Evolutionary conservation across 805 yeast genomes (phyloP), one percentile per base, ranked within the genome.

Genomic region (Saturnispora sekii): DNA sequence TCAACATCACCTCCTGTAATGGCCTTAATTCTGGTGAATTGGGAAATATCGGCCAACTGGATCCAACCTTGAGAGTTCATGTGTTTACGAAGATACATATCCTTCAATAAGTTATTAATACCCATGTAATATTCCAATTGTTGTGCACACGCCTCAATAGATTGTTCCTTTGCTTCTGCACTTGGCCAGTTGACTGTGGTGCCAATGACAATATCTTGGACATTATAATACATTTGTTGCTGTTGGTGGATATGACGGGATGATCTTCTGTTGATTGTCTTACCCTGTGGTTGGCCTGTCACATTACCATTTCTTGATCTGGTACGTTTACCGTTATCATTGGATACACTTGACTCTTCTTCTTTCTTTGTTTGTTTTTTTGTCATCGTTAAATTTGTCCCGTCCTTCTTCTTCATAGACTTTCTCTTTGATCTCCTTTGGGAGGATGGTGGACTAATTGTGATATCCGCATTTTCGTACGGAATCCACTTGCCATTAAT

Each of bases 121-220:
- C 94, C 81, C 67, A 93, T 84, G 64, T 93, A 93, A 69, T 93
- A 93, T 60, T 86, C 93, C 43, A 90, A 69, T 69, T 89, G 97
- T 62, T 61, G 62, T 7, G 74, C 48, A 38, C 56, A 44, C 26
- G 55, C 43, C 16, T 47, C 48, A 34, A 49, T 43, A 12, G 58
- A 50, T 36, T 48, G 53, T 5, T 31, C 29, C 28, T 50, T 43
- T 14, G 44, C 40, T 39, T 49, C 50, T 10, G 35, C 35, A 10
- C 45, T 35, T 4, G 48, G 46, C 51, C 51, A 49, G 11, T 46
- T 44, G 16, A 49, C 42, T 15, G 32, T 32, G n/a, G 41, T 8
- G 9, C 45, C 45, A 18, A 43, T 7, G 11, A 33, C 17, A 28
- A 43, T 43, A 32, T 43, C 45, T 8, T 38, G 39, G 18, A 36